Evolutionary conservation across 768 basidiomycete genomes (phyloP).

Genomic region (Termitomyces eurrhizus): DNA sequence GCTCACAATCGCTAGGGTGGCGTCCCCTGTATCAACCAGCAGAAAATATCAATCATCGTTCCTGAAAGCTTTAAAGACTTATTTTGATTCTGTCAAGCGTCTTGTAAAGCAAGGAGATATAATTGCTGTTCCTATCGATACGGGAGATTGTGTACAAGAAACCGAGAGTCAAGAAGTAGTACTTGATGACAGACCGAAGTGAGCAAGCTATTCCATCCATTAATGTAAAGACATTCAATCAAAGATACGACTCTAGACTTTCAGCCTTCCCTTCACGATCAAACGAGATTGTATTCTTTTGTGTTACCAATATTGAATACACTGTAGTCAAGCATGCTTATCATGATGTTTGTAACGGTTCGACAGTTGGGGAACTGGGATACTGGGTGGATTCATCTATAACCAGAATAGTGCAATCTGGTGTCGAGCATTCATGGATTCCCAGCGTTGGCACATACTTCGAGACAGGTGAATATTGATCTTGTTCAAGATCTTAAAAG

Average conservation of each 20-base stretch:
- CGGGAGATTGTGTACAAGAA: slow-evolving; percentile 32
- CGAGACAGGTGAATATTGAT: slow-evolving; percentile 37
- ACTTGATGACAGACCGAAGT: slow-evolving; percentile 22
- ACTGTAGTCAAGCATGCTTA: slow-evolving; percentile 40
- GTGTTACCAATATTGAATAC: slow-evolving; percentile 73
- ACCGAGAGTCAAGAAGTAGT: slow-evolving; percentile 21
- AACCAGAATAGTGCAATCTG: slow-evolving; percentile 78
- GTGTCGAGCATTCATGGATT: slow-evolving; percentile 64
- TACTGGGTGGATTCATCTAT: slow-evolving; percentile 74
- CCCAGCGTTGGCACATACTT: slow-evolving; percentile 50
- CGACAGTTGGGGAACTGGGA: slow-evolving; percentile 67
- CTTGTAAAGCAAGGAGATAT: slow-evolving; percentile 74
- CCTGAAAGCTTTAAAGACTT: slow-evolving; percentile 54
- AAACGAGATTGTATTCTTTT: slow-evolving; percentile 66
- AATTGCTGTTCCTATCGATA: slow-evolving; percentile 60
- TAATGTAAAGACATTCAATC: background rate
- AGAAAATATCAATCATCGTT: slow-evolving; percentile 61
- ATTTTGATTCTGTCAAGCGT: slow-evolving; percentile 52
- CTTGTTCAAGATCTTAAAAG: background rate
- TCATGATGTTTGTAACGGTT: slow-evolving; percentile 49
- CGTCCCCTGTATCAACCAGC: slow-evolving; percentile 67
- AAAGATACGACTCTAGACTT: background rate
- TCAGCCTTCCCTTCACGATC: slow-evolving; percentile 19
- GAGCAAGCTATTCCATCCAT: slow-evolving; percentile 2
- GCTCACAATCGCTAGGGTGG: slow-evolving; percentile 76